phyloP scores from a whole-genome alignment of 106 monocot genomes.

The Dioscorea zingiberensis region DNA sequence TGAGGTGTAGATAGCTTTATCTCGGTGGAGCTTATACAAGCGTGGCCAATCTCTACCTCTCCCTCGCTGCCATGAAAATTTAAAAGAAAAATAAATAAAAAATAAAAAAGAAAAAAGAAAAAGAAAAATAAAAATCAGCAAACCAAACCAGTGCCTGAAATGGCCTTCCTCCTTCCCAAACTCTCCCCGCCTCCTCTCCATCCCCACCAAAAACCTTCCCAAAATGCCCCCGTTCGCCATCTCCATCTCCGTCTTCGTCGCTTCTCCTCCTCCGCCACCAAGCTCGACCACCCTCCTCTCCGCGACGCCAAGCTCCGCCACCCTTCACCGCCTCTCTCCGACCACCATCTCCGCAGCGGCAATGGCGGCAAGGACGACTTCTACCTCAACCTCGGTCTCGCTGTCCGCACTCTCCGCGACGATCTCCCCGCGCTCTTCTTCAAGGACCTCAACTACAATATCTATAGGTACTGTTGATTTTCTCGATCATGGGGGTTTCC shows the following conservation, averaged over 20 bases:
- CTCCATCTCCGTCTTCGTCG: not conserved
- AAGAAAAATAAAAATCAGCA: not conserved
- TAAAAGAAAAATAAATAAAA: not conserved
- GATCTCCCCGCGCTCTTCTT: conserved; percentile 75
- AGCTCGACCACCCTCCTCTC: conserved; percentile 18
- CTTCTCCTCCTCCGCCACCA: conserved; percentile 2
- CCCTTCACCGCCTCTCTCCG: not conserved
- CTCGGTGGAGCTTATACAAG: no score
- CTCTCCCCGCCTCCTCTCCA: conserved; percentile 24
- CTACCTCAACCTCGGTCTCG: conserved; percentile 82
- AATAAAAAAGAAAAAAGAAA: not conserved
- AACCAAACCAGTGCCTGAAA: conserved; percentile 3
- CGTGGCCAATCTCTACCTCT: no score
- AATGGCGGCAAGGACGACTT: conserved; percentile 43
- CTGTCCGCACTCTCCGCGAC: conserved; percentile 82
- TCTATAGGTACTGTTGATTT: conserved; percentile 56
- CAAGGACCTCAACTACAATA: conserved; percentile 76
- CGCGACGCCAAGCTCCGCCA: conserved; percentile 1
- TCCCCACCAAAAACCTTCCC: conserved; percentile 24
- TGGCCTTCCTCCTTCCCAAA: conserved; percentile 47
- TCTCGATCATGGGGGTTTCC: not conserved
- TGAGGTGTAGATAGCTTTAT: no score
- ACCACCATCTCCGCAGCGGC: not conserved
- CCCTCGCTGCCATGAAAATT: no score
- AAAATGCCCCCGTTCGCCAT: conserved; percentile 13